These are phyloP conservation scores for Umbelopsis vinacea DNA, from an alignment of 192 early-diverging fungal genomes.

Conservation along the genomic window DNA sequence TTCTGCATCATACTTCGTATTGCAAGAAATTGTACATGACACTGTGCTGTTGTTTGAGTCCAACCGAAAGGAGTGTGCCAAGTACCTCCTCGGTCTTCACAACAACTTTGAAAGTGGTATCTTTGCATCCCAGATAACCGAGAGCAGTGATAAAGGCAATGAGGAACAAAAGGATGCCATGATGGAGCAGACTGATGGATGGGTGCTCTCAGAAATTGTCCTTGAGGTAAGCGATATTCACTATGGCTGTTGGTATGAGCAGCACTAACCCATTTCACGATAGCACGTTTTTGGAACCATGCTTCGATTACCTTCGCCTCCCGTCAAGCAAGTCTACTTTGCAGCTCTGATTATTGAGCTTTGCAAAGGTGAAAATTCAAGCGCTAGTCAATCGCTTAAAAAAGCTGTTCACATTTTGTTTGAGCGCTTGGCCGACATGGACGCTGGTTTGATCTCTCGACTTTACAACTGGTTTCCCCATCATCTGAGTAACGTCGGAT, in stretches of 20 bases:
- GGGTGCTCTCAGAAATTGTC: conserved; percentile 38
- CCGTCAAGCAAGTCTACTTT: conserved; percentile 74
- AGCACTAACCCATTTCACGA: background rate
- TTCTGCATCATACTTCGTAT: conserved; percentile 64
- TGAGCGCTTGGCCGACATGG: conserved; percentile 71
- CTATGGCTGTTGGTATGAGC: background rate
- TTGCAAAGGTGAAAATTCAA: conserved; percentile 62
- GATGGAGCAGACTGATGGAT: conserved; percentile 24
- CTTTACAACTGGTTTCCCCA: conserved; percentile 89
- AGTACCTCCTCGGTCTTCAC: conserved; percentile 72
- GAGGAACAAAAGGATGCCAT: conserved; percentile 34
- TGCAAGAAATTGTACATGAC: conserved; percentile 84
- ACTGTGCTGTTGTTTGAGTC: conserved; percentile 81
- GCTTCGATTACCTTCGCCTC: conserved; percentile 53
- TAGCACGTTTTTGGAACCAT: conserved; percentile 51
- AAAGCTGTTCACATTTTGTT: conserved; percentile 67
- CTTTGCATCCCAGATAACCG: conserved; percentile 34
- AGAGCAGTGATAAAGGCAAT: background rate
- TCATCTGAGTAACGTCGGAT: conserved; percentile 93
- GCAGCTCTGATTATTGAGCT: conserved; percentile 73
- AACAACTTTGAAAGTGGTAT: conserved; percentile 53
- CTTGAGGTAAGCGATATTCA: conserved; percentile 30
- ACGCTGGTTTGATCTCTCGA: conserved; percentile 84
- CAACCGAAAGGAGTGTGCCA: conserved; percentile 92
- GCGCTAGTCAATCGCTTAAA: conserved; percentile 68